phyloP scores from a whole-genome alignment of 2,329 filamentous ascomycete species.

The Sporothrix pallida region DNA sequence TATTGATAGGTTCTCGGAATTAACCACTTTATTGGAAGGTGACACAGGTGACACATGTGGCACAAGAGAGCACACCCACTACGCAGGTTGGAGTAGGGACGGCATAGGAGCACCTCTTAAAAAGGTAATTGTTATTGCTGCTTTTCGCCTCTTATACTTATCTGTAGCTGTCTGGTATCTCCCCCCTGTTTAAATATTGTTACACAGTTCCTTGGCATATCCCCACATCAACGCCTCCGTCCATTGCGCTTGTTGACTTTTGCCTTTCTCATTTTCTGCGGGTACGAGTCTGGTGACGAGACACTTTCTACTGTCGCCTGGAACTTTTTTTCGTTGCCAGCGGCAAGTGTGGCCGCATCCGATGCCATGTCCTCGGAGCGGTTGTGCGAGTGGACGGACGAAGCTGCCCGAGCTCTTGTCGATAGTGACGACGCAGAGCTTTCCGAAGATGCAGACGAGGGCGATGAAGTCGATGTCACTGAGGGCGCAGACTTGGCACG shows the following conservation, averaged over 20 bases:
- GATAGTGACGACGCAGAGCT: background rate
- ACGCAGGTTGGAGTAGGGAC: too few species aligned
- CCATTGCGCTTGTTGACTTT: slow-evolving; percentile 9
- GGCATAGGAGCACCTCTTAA: too few species aligned
- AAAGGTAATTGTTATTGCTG: too few species aligned
- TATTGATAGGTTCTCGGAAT: too few species aligned
- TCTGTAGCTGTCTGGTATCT: too few species aligned
- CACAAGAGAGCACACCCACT: too few species aligned
- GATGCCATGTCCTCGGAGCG: slow-evolving; percentile 1
- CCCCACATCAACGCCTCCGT: background rate
- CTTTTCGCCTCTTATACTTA: too few species aligned
- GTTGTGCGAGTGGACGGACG: background rate
- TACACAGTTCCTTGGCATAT: background rate
- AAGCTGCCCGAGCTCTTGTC: background rate
- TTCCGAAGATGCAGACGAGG: background rate
- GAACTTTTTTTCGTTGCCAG: background rate
- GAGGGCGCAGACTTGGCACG: slow-evolving; percentile 4
- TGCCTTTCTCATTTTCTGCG: slow-evolving; percentile 22
- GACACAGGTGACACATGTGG: too few species aligned
- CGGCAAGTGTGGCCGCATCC: slow-evolving; percentile 20
- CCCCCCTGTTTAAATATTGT: too few species aligned
- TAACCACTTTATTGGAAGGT: too few species aligned
- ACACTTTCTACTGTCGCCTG: background rate
- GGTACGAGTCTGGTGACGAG: background rate
- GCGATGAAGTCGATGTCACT: background rate